Conservation (phyloP, 2,329 filamentous ascomycete species). For the Pseudocercospora musae region DNA sequence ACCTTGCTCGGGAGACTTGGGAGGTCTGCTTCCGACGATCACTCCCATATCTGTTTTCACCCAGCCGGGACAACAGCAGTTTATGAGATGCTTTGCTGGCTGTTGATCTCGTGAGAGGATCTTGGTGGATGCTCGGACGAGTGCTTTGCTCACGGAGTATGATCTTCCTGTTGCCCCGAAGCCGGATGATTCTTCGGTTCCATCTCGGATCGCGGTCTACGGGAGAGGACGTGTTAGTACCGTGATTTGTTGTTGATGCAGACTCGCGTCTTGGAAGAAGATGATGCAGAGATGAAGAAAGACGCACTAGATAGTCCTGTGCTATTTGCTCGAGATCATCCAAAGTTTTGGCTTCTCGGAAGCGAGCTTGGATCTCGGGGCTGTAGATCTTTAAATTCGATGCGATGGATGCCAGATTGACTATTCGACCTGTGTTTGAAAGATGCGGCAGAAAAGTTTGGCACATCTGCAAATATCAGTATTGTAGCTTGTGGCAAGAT, state of each 20-base stretch:
- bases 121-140: conserved; percentile 34
- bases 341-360: conserved; percentile 24
- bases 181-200: conserved; percentile 27
- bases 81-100: conserved; percentile 30
- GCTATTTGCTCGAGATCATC: conserved; percentile 33
- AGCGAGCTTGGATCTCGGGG: conserved; percentile 24
- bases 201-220: conserved; percentile 21
- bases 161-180: conserved; percentile 29
- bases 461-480: conserved; percentile 29
- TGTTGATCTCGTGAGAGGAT: conserved; percentile 31
- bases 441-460: conserved; percentile 33
- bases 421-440: conserved; percentile 32
- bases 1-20: conserved; percentile 37
- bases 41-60: conserved; percentile 38
- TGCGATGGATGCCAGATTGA: conserved; percentile 37
- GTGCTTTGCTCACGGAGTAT: conserved; percentile 38
- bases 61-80: conserved; percentile 41
- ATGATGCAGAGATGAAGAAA: neutral
- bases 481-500: neutral
- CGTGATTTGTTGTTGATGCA: neutral
- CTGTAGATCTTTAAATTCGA: conserved; percentile 33
- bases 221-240: neutral
- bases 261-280: neutral
- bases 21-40: conserved; percentile 29
- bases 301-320: conserved; percentile 29